Conservation (phyloP, 441 rosid species). For the Omphalea diandra region DNA sequence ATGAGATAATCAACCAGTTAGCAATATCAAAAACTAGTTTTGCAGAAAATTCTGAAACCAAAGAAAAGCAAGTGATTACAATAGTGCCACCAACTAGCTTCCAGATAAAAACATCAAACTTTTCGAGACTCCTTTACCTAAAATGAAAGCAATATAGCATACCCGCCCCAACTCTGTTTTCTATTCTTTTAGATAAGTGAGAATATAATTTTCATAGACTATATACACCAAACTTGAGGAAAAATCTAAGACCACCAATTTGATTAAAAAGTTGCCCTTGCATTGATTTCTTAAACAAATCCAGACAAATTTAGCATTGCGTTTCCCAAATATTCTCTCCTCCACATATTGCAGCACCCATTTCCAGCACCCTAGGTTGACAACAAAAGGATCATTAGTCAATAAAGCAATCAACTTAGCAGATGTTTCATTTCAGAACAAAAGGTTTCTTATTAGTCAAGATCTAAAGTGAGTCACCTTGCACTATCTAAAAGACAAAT, state of each 20-base stretch:
- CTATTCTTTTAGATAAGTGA: background rate
- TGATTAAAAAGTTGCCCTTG: too few relatives aligned
- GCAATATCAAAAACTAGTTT: background rate
- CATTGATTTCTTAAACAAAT: too few relatives aligned
- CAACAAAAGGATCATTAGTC: too few relatives aligned
- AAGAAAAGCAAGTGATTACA: background rate
- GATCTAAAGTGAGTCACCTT: background rate
- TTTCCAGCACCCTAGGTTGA: too few relatives aligned
- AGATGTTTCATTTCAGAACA: too few relatives aligned
- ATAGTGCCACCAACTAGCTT: background rate
- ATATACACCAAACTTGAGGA: background rate
- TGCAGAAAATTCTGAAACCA: background rate
- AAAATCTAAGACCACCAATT: background rate
- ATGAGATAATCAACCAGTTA: background rate
- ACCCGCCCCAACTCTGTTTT: background rate
- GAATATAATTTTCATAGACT: background rate
- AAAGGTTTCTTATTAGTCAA: background rate
- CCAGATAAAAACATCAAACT: background rate
- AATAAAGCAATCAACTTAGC: too few relatives aligned
- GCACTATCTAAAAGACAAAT: background rate
- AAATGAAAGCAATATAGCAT: background rate
- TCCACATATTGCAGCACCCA: too few relatives aligned
- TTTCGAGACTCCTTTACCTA: background rate
- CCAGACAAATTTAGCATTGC: too few relatives aligned
- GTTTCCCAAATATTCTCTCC: too few relatives aligned